Base-by-base conservation (phyloP, 192 early-diverging fungal genomes). In the Gigaspora rosea region DNA sequence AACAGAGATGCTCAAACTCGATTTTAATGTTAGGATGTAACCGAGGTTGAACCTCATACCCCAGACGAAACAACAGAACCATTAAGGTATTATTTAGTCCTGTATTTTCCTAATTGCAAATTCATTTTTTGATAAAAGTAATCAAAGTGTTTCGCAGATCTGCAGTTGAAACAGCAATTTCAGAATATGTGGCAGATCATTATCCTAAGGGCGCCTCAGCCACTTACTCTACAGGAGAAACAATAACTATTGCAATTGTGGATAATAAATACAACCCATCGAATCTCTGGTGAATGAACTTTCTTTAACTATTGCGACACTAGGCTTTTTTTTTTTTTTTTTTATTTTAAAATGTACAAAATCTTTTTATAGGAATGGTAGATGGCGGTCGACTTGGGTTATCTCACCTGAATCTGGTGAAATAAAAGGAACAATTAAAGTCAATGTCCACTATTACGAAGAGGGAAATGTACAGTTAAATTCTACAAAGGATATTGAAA, bases 381-480 rank as follows among this genome's bases (percentile, higher is more conserved):
- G 94, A 72, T 97, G 95, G 95, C 88, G 94, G 18, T 91, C 96
- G 8, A 78, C 88, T 32, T 98, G 95, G 95, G 88, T 84, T 12
- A 86, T 91, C 58, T 74, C 91, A 64, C 79, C 87, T n/a, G 85
- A 81, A 16, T 80, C 87, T 0, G 81, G 78, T 48, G 85, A 90
- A 56, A 71, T 97, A 15, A 91, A 88, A 63, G 96, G 96, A 2
- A 84, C 80, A 16, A 78, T 92, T 35, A 90, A 90, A 78, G 92
- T 94, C 27, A 85, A 91, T 57, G 95, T 99, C 18, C 98, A 99
- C 78, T 99, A 99, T 82, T 99, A 96, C 82, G 98, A 99, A 87
- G 96, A 99, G 78, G 98, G 98, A 16, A 99, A 99, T 76, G 96
- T 99, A 52, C 98, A 99, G 83, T 81, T 98, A 56, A 92, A 95